Percentiles rank a stretch among this genome's conserved stretches.
These are phyloP conservation scores for Backusella westeae DNA, from an alignment of 192 early-diverging fungal genomes.

Conservation along the genomic window DNA sequence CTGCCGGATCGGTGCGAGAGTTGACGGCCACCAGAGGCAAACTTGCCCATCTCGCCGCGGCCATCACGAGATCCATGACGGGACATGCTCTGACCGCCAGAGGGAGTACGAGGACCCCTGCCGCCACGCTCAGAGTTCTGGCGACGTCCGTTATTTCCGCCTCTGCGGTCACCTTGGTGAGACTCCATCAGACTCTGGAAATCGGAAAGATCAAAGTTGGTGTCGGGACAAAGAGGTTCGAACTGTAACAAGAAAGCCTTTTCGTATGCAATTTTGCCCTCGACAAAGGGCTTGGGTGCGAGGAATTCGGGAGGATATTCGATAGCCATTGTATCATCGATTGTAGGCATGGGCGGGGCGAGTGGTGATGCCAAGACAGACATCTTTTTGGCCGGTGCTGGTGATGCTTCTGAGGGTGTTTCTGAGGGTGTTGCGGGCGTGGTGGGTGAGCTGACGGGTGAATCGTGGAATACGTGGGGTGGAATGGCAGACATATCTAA, in stretches of 20 bases:
- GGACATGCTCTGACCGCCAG: slow-evolving; percentile 37
- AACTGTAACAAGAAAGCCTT: slow-evolving; percentile 82
- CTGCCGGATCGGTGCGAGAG: slow-evolving; percentile 45
- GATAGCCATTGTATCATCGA: slow-evolving; percentile 47
- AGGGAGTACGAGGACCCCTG: slow-evolving; percentile 23
- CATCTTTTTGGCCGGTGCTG: slow-evolving; percentile 39
- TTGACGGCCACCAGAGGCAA: slow-evolving; percentile 34
- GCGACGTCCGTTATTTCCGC: slow-evolving; percentile 16
- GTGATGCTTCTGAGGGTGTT: slow-evolving; percentile 43
- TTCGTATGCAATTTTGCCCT: slow-evolving; percentile 68
- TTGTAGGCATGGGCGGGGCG: slow-evolving; percentile 37
- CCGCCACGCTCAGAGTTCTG: slow-evolving; percentile 32
- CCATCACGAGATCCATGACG: slow-evolving; percentile 33
- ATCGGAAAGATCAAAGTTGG: slow-evolving; percentile 53
- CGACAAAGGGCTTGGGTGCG: slow-evolving; percentile 46
- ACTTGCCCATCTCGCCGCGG: slow-evolving; percentile 37
- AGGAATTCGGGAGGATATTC: slow-evolving; percentile 49
- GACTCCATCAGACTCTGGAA: slow-evolving; percentile 50
- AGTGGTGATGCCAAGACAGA: slow-evolving; percentile 37
- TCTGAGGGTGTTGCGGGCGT: slow-evolving; percentile 40
- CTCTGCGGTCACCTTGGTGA: slow-evolving; percentile 29
- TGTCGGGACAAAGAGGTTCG: slow-evolving; percentile 57
- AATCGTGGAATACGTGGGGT: slow-evolving; percentile 43
- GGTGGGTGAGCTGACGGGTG: slow-evolving; percentile 39
- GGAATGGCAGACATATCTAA: slow-evolving; percentile 31